Evolutionary conservation across 2,329 filamentous ascomycete species (phyloP).

Genomic region (Sporothrix inflata): DNA sequence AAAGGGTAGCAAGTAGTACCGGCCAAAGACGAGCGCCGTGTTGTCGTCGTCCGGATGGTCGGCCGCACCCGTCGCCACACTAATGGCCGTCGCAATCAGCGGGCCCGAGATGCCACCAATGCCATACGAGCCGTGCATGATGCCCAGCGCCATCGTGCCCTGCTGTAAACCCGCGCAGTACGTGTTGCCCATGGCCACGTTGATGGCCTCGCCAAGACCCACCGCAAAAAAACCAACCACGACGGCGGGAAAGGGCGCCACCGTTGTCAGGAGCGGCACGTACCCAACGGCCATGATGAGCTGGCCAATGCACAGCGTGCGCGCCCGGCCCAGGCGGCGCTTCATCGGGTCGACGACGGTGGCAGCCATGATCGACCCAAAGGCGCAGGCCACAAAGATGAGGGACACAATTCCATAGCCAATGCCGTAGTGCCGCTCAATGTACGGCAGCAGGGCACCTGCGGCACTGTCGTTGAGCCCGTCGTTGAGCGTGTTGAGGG

Average conservation of each 20-base stretch:
- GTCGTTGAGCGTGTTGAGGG: slow-evolving; percentile 67
- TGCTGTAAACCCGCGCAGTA: slow-evolving; percentile 47
- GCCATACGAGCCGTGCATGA: slow-evolving; percentile 70
- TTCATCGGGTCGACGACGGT: slow-evolving; percentile 68
- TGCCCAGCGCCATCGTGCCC: slow-evolving; percentile 60
- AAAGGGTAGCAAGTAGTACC: slow-evolving; percentile 72
- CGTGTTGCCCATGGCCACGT: slow-evolving; percentile 61
- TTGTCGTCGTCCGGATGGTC: slow-evolving; percentile 17
- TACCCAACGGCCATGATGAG: slow-evolving; percentile 63
- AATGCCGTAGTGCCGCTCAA: slow-evolving; percentile 74
- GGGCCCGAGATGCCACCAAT: slow-evolving; percentile 69
- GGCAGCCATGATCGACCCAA: slow-evolving; percentile 76
- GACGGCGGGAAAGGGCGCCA: slow-evolving; percentile 69
- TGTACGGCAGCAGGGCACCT: slow-evolving; percentile 79
- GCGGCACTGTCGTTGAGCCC: slow-evolving; percentile 76
- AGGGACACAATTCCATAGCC: slow-evolving; percentile 79
- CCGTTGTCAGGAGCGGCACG: slow-evolving; percentile 65
- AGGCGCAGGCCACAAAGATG: slow-evolving; percentile 77
- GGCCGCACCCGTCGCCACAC: slow-evolving; percentile 56
- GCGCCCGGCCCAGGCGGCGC: slow-evolving; percentile 65
- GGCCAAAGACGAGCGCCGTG: slow-evolving; percentile 40
- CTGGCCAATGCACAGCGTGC: slow-evolving; percentile 63
- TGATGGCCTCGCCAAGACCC: slow-evolving; percentile 60
- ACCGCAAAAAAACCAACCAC: slow-evolving; percentile 71
- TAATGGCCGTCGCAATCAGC: slow-evolving; percentile 74